These are phyloP conservation scores for Alternaria sp. DNA, from an alignment of 2,329 filamentous ascomycete species.

Conservation along the genomic window DNA sequence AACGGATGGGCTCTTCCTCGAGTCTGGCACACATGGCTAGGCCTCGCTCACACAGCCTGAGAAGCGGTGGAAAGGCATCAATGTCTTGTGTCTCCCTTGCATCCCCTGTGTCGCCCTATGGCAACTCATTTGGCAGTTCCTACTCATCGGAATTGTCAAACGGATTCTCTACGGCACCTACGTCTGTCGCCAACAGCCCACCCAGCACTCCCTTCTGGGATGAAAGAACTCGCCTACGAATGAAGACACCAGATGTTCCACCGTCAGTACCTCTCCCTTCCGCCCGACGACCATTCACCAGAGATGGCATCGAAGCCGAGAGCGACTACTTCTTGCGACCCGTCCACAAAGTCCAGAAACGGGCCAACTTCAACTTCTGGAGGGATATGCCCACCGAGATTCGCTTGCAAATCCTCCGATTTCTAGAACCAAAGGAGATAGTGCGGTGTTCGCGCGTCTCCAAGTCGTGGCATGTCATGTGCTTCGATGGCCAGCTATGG, in stretches of 20 bases:
- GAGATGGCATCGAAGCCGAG: conserved; percentile 51
- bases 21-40: conserved; percentile 72
- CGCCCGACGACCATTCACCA: conserved; percentile 64
- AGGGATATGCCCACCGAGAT: conserved; percentile 82
- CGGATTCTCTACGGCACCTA: conserved; percentile 65
- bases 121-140: conserved; percentile 63
- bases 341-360: conserved; percentile 46
- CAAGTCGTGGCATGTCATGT: conserved; percentile 79
- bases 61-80: conserved; percentile 68
- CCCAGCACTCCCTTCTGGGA: conserved; percentile 60
- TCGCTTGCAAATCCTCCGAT: conserved; percentile 77
- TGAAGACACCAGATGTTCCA: conserved; percentile 62
- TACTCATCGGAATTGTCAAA: conserved; percentile 66
- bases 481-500: conserved; percentile 96
- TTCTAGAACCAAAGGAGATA: conserved; percentile 80
- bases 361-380: conserved; percentile 74
- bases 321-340: conserved; percentile 59
- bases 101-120: conserved; percentile 60
- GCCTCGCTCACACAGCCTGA: conserved; percentile 71
- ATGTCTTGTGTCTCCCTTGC: conserved; percentile 71
- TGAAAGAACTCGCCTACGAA: conserved; percentile 64
- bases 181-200: conserved; percentile 60
- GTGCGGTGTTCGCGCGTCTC: conserved; percentile 80
- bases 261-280: conserved; percentile 70
- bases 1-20: conserved; percentile 82